phyloP scores from a whole-genome alignment of 768 basidiomycete genomes.

The Lentinus tigrinus region DNA sequence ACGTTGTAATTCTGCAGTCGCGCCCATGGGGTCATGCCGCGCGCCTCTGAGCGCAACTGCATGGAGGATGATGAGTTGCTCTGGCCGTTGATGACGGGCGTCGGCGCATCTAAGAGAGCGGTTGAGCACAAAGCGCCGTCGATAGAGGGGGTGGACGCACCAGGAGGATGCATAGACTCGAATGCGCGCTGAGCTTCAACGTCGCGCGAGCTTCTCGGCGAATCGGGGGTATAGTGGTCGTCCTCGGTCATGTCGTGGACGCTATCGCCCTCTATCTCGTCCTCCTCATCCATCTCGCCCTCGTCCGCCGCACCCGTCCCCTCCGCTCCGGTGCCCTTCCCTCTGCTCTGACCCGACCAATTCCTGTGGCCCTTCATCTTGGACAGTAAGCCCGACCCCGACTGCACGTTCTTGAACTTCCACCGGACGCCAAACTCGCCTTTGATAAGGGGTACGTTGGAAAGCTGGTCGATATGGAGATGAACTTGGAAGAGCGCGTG shows the following conservation, averaged over 20 bases:
- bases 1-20: constrained; percentile 65
- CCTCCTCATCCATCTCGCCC: constrained; percentile 5
- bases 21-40: constrained; percentile 61
- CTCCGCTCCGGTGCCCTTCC: constrained; percentile 10
- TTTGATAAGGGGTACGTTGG: constrained; percentile 67
- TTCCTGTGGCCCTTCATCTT: constrained; percentile 35
- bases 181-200: constrained; percentile 12
- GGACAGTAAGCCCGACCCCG: constrained; percentile 42
- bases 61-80: constrained; percentile 26
- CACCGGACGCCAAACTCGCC: constrained; percentile 72
- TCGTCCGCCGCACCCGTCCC: background rate
- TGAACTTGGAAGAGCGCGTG: constrained; percentile 67
- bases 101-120: background rate
- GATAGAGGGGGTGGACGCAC: constrained; percentile 10
- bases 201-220: constrained; percentile 6
- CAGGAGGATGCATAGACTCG: constrained; percentile 12
- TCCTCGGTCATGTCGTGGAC: constrained; percentile 14
- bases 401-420: constrained; percentile 63
- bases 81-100: constrained; percentile 9
- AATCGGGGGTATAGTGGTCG: background rate
- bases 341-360: constrained; percentile 16
- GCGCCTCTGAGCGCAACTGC: constrained; percentile 31
- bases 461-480: constrained; percentile 63
- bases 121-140: background rate
- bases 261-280: constrained; percentile 9